Percentiles rank a stretch among this genome's conserved stretches.
phyloP scores from a whole-genome alignment of 139 green algal species.

The Microglena sp. region DNA sequence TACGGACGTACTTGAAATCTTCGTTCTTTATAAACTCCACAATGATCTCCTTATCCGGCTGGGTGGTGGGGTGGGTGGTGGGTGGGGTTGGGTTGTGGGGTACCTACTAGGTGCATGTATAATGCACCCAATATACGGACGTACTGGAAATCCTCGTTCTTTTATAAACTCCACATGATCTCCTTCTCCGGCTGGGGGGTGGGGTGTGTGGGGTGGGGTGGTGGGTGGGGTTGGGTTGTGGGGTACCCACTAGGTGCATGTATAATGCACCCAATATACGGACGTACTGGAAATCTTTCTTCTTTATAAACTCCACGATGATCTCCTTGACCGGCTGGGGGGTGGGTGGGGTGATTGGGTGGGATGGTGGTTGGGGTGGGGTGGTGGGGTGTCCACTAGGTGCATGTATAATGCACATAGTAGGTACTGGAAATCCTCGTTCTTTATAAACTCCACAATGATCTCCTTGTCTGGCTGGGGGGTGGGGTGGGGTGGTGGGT shows the following conservation, averaged over 20 bases:
- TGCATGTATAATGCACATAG: too few relatives aligned
- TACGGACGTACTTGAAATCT: conserved; percentile 91
- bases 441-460: conserved; percentile 95
- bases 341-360: too few relatives aligned
- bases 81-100: too few relatives aligned
- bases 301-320: conserved; percentile 96
- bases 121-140: conserved; percentile 67
- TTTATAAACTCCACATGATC: conserved; percentile 97
- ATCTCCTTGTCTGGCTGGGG: conserved; percentile 95
- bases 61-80: too few relatives aligned
- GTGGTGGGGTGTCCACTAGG: too few relatives aligned
- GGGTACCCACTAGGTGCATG: too few relatives aligned
- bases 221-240: too few relatives aligned
- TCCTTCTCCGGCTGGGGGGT: conserved; percentile 93
- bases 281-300: conserved; percentile 97
- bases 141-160: conserved; percentile 98
- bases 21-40: conserved; percentile 97
- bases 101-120: too few relatives aligned
- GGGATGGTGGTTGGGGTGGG: too few relatives aligned
- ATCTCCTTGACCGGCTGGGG: conserved; percentile 96
- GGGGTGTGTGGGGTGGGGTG: too few relatives aligned
- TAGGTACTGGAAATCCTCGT: conserved; percentile 97
- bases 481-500: too few relatives aligned
- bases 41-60: conserved; percentile 95
- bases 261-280: conserved; percentile 59